Conservation (phyloP, 768 basidiomycete genomes). For the Naganishia kalamii region DNA sequence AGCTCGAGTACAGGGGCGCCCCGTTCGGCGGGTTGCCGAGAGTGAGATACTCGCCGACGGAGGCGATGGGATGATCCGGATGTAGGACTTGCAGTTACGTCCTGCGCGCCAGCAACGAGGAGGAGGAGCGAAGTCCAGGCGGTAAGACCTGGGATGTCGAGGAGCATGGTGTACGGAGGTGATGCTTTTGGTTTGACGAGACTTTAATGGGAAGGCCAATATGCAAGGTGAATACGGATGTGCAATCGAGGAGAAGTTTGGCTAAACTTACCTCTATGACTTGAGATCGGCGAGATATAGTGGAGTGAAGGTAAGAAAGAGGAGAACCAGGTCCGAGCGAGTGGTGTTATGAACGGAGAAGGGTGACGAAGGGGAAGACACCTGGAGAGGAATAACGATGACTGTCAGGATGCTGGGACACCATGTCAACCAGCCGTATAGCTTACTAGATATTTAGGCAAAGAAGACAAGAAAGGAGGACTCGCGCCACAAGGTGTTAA, state of each 20-base stretch:
- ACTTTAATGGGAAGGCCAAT: background rate
- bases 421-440: too few relatives aligned
- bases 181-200: background rate
- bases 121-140: slow-evolving; percentile 1
- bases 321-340: too few relatives aligned
- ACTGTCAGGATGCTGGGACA: too few relatives aligned
- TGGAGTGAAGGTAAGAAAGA: too few relatives aligned
- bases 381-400: too few relatives aligned
- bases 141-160: background rate
- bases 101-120: background rate
- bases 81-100: background rate
- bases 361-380: too few relatives aligned
- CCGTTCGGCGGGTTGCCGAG: background rate
- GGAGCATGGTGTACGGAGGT: background rate
- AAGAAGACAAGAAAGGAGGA: background rate
- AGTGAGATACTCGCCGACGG: background rate
- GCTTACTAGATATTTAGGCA: too few relatives aligned
- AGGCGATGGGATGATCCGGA: background rate
- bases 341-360: too few relatives aligned
- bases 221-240: too few relatives aligned
- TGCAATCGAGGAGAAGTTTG: too few relatives aligned
- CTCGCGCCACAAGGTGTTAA: background rate
- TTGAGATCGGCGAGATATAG: too few relatives aligned
- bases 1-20: background rate
- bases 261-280: too few relatives aligned